Conservation (phyloP, 768 basidiomycete genomes). For the Amanita exitialis region DNA sequence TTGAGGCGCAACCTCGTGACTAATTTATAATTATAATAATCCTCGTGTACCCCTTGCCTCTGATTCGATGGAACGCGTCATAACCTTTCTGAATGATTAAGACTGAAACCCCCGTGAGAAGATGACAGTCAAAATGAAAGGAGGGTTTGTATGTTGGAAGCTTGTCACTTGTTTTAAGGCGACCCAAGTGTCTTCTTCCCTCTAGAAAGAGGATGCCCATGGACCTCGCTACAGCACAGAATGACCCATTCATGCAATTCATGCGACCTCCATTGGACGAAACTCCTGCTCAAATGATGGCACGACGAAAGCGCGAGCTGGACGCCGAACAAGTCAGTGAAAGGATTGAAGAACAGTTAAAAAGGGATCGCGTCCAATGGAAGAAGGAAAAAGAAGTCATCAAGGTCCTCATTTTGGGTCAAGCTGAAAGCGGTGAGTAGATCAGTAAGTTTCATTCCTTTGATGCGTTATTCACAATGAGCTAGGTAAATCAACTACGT, state of each 20-base stretch:
- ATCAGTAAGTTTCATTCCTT: background rate
- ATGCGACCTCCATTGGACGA: constrained; percentile 43
- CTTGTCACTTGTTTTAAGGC: no score
- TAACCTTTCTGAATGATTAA: no score
- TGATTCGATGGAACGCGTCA: no score
- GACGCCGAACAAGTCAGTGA: constrained; percentile 41
- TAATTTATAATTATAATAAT: no score
- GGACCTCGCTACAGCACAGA: constrained; percentile 24
- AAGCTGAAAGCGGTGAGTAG: constrained; percentile 52
- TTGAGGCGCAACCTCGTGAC: no score
- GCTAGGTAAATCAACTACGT: constrained; percentile 59
- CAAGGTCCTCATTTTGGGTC: constrained; percentile 52
- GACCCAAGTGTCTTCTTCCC: background rate
- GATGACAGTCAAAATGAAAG: no score
- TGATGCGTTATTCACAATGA: background rate
- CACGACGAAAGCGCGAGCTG: constrained; percentile 33
- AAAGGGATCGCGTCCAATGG: constrained; percentile 29
- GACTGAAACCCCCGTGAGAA: no score
- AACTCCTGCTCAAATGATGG: constrained; percentile 38
- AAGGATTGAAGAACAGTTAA: constrained; percentile 52
- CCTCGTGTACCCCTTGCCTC: no score
- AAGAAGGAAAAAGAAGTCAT: constrained; percentile 38
- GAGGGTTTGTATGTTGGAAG: no score
- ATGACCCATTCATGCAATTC: constrained; percentile 34
- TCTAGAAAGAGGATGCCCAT: constrained; percentile 13